Evolutionary conservation across 345 rosid species (phyloP), one percentile per base, ranked within the genome.

Genomic region (Luvunga scandens): DNA sequence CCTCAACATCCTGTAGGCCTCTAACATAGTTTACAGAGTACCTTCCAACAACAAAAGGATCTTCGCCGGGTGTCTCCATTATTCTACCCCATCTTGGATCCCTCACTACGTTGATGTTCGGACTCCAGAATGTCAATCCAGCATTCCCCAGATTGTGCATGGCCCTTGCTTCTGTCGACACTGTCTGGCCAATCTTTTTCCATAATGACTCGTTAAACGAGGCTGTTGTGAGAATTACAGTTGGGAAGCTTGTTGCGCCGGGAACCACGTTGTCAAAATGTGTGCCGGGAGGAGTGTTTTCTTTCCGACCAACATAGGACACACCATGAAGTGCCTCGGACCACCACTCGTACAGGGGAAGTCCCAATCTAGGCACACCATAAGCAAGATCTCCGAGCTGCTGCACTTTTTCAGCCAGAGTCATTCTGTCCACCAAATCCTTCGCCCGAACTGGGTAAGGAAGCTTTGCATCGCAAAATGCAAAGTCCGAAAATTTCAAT

Each of bases 41-140:
- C 25, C 14, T 78, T 2, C 88, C 88, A 21, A 81, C 91, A 1
- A 77, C 59, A 1, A 66, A 80, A 1, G 89, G 91, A 76, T 88
- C 91, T 66, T 88, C 89, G 10, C 89, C 88, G 0, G 89, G 88
- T 0, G 91, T 88, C 69, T 88, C 91, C 0, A 61, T 18, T 22
- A 61, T 30, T 60, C 91, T 82, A 5, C 88, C 88, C 91, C 91
- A 84, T 75, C 89, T 74, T 2, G 89, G 91, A 61, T 88, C 89
- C 31, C 91, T 67, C 1, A 78, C 84, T 8, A 86, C 86, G 50
- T 88, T 88, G 7, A 88, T 71, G 25, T 72, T 85, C 9, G 89
- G 91, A 72, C 88, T 86, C 91, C 88, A 87, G 21, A 18, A 83
- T 14, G 85, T 85, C 36, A 89, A 33, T 24, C 91, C 90, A 7